Conservation (phyloP, 306 rosid species). For the Argentina anserina region DNA sequence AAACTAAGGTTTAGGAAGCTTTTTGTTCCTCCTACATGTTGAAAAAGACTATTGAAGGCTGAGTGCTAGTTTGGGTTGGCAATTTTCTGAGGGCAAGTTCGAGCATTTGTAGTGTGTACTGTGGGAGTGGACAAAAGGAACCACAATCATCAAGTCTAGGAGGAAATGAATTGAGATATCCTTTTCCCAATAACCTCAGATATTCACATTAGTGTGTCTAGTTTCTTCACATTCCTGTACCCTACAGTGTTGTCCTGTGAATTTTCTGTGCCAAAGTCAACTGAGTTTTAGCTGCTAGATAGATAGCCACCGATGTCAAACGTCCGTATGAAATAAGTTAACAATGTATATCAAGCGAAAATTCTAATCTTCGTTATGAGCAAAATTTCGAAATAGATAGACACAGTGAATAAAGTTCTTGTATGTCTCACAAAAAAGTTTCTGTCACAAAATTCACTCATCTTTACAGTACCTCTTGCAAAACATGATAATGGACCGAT, state of each 20-base stretch:
- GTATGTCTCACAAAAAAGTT: no score
- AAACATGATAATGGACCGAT: background rate
- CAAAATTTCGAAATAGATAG: background rate
- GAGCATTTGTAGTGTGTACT: background rate
- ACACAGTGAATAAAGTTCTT: no score
- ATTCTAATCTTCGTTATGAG: no score
- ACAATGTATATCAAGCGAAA: background rate
- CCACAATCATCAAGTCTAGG: background rate
- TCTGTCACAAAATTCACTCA: no score
- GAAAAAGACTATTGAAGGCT: background rate
- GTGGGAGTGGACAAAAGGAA: background rate
- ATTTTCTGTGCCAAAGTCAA: background rate
- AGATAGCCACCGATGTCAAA: background rate
- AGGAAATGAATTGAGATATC: background rate
- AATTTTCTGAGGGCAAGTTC: background rate
- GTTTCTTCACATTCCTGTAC: no score
- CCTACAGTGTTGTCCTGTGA: slow-evolving; percentile 15
- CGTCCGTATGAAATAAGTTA: background rate
- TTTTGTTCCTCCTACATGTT: background rate
- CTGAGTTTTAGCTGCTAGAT: background rate
- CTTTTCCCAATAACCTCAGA: background rate
- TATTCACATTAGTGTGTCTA: background rate
- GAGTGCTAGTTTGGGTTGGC: background rate
- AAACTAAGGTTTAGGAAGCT: background rate
- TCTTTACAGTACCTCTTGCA: background rate